These are phyloP conservation scores for Prunus mongolica DNA, from an alignment of 306 rosid genomes.

Conservation along the genomic window DNA sequence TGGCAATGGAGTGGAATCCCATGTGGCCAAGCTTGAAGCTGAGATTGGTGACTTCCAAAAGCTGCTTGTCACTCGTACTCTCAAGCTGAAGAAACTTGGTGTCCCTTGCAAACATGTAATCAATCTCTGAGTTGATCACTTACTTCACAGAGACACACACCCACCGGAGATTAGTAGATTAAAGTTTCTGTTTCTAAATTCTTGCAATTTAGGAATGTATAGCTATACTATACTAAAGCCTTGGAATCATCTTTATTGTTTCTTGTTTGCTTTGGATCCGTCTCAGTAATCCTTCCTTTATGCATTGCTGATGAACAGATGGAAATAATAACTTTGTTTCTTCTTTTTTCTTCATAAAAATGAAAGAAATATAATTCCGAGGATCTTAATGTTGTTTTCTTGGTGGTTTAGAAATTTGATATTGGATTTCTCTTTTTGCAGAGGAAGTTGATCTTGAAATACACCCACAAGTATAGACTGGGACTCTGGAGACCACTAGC, in stretches of 20 bases:
- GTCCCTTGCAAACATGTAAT: constrained; percentile 82
- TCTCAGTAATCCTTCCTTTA: not conserved
- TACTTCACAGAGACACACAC: not conserved
- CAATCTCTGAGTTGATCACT: not conserved
- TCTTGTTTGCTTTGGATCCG: not conserved
- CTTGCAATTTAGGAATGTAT: not conserved
- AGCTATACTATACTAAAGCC: not conserved
- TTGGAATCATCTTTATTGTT: not conserved
- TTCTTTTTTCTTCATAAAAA: not conserved
- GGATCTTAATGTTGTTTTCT: not conserved
- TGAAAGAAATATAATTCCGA: not conserved
- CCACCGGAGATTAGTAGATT: not conserved
- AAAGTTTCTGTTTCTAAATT: not conserved
- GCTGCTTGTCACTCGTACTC: constrained; percentile 77
- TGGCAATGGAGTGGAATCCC: constrained; percentile 76
- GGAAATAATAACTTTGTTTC: not conserved
- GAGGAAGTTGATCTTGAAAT: constrained; percentile 83
- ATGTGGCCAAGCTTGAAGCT: constrained; percentile 66
- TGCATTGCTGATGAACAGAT: not conserved
- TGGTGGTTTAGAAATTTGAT: not conserved
- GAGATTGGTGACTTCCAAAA: constrained; percentile 80
- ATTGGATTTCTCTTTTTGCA: constrained; percentile 38
- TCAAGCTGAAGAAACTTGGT: constrained; percentile 75
- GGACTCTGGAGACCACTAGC: constrained; percentile 89
- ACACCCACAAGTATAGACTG: constrained; percentile 74